Base-by-base conservation (phyloP, 495 filamentous ascomycete genomes). In the Collariella sp. region DNA sequence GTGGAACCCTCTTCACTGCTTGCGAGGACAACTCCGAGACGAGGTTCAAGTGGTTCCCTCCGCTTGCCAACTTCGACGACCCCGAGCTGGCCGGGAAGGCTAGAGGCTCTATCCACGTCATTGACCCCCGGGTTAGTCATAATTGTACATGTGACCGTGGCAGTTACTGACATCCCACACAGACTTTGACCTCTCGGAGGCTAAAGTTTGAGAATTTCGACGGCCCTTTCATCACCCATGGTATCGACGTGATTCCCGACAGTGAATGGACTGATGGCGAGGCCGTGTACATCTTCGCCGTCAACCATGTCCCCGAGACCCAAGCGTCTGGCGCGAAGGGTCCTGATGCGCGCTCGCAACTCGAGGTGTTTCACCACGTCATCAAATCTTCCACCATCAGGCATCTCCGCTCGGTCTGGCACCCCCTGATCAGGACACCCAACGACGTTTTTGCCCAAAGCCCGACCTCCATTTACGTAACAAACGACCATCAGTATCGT, bases 321-420 rank as follows among this genome's bases (percentile, higher is more conserved):
- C 59, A 62, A 63, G 0, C 40, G 1, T 45, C 54, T 18, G 26
- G 19, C n/a, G 48, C 52, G 7, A 67, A 62, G 20, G 0, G 62
- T 0, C 57, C 61, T n/a, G 36, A 49, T 2, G 63, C 65, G 11
- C 57, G 59, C 10, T 68, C 82, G 0, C 78, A 79, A 22, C 63
- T 85, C 36, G 81, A 85, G 56, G 50, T 84, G 18, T 84, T 85
- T 60, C 74, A 77, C 46, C 79, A 85, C 54, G 60, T 59, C 0
- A 52, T 74, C 22, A 70, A 70, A 13, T 62, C 68, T 6, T 22
- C 59, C 6, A 56, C 59, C 0, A 57, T 66, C 35, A 56, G 54
- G 31, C 68, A 74, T 60, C 51, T 66, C 63, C 78, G 69, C 54
- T 79, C 59, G 59, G 71, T 73, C 52, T 77, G 63, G 58, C 66